A percentile compares a stretch with the other conserved stretches of the same genome.
Conservation (phyloP, 805 yeast species). For the Yamadazyma philogaea region DNA sequence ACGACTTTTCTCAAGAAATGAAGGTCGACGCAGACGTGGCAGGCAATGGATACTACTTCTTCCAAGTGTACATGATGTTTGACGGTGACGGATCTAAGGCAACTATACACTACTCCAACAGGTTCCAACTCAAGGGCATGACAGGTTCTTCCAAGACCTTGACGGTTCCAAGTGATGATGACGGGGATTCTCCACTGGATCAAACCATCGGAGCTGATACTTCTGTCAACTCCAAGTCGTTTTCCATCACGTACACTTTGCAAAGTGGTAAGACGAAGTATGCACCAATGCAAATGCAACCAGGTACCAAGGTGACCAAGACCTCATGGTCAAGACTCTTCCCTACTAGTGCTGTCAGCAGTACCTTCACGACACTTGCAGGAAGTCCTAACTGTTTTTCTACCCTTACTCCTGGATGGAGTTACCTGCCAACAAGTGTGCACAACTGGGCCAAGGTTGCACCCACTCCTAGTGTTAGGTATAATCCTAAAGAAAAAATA, state of each 20-base stretch:
- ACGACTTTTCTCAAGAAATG: conserved; percentile 35
- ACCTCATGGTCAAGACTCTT: conserved; percentile 62
- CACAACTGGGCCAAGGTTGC: conserved; percentile 73
- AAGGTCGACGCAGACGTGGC: conserved; percentile 42
- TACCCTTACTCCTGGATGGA: conserved; percentile 85
- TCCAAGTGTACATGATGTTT: conserved; percentile 61
- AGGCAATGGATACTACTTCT: conserved; percentile 64
- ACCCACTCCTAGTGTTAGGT: conserved; percentile 61
- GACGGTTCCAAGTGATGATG: conserved; percentile 28
- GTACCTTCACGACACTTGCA: conserved; percentile 44
- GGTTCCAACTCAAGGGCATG: conserved; percentile 71
- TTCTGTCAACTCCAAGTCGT: conserved; percentile 42
- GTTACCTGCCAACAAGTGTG: conserved; percentile 59
- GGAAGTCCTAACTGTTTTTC: conserved; percentile 48
- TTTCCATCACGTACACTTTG: conserved; percentile 64
- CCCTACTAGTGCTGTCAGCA: conserved; percentile 62
- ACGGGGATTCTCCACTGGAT: conserved; percentile 41
- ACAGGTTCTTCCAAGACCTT: conserved; percentile 59
- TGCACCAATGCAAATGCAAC: conserved; percentile 95
- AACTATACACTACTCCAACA: conserved; percentile 64
- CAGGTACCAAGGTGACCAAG: conserved; percentile 64
- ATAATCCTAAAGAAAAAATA: conserved; percentile 57
- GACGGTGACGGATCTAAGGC: conserved; percentile 29
- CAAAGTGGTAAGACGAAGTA: conserved; percentile 78
- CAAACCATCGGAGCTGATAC: conserved; percentile 20